phyloP scores from a whole-genome alignment of 345 rosid species.

The Gynandropsis gynandra region DNA sequence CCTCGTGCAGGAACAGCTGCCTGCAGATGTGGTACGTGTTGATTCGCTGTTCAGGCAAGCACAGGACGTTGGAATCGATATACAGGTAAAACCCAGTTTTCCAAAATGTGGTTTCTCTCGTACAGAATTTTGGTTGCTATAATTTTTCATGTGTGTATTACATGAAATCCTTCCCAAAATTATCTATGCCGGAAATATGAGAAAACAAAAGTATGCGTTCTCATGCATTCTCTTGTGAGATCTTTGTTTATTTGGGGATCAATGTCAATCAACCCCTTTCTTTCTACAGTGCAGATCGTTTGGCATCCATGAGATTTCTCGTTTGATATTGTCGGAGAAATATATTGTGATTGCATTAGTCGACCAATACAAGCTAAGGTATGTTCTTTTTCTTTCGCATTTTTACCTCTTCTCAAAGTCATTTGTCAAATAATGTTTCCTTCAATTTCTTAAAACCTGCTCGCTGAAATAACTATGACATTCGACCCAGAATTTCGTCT shows the following conservation, averaged over 20 bases:
- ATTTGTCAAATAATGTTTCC: slow-evolving; percentile 29
- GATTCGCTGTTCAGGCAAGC: slow-evolving; percentile 73
- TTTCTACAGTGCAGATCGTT: slow-evolving; percentile 87
- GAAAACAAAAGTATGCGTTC: background rate
- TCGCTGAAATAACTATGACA: background rate
- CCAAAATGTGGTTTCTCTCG: background rate
- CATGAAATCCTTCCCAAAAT: slow-evolving; percentile 10
- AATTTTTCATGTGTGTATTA: slow-evolving; percentile 5
- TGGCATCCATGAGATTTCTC: slow-evolving; percentile 54
- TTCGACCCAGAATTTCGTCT: background rate
- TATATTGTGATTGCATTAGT: slow-evolving; percentile 85
- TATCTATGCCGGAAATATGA: background rate
- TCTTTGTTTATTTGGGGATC: slow-evolving; percentile 15
- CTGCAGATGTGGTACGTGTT: slow-evolving; percentile 74
- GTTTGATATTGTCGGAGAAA: slow-evolving; percentile 66
- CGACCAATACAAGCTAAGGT: slow-evolving; percentile 86
- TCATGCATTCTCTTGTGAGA: too few species aligned
- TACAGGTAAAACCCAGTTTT: slow-evolving; percentile 46
- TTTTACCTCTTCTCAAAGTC: slow-evolving; percentile 12
- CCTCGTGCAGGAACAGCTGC: slow-evolving; percentile 71
- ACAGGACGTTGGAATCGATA: slow-evolving; percentile 55
- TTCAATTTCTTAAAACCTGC: slow-evolving; percentile 7
- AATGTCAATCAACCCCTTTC: slow-evolving; percentile 30
- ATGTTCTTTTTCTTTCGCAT: slow-evolving; percentile 8
- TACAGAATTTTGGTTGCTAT: background rate